A percentile compares a stretch with the other conserved stretches of the same genome.
Conservation (phyloP, 345 rosid genomes). For the Eucalyptus tenuipes region DNA sequence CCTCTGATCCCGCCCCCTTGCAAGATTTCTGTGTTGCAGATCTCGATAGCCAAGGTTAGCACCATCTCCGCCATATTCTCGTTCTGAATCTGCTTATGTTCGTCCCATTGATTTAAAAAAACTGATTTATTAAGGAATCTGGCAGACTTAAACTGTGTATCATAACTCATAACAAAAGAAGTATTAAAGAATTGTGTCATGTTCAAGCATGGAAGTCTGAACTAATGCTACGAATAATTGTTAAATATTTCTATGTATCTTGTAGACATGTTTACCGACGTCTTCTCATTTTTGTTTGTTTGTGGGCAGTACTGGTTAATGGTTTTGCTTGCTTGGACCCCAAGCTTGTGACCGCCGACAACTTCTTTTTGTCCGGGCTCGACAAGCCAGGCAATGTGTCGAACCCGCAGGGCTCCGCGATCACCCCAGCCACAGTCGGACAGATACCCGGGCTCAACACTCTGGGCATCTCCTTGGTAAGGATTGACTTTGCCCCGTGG, state of each 20-base stretch:
- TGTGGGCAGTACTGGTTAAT: slow-evolving; percentile 1
- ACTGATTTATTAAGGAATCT: not conserved
- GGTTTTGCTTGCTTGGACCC: slow-evolving; percentile 1
- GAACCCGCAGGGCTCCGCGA: not conserved
- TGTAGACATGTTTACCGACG: not conserved
- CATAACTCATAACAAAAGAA: not conserved
- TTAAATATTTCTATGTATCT: not conserved
- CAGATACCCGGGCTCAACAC: slow-evolving; percentile 13
- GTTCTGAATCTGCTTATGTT: not conserved
- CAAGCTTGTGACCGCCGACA: not conserved
- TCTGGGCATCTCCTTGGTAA: slow-evolving; percentile 5
- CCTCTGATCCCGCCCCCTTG: not conserved
- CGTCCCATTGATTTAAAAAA: not conserved
- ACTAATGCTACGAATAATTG: not conserved
- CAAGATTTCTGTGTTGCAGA: slow-evolving; percentile 12
- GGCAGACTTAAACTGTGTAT: not conserved
- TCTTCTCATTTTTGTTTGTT: not conserved
- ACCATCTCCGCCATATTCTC: not conserved
- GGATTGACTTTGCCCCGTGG: not conserved
- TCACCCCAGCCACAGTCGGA: not conserved
- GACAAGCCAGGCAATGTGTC: not conserved
- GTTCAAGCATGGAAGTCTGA: not conserved
- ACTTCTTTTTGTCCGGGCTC: slow-evolving; percentile 1
- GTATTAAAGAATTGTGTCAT: not conserved
- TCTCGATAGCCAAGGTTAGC: not conserved